Base-by-base conservation (phyloP, 805 yeast genomes). In the Kregervanrija fluxuum region DNA sequence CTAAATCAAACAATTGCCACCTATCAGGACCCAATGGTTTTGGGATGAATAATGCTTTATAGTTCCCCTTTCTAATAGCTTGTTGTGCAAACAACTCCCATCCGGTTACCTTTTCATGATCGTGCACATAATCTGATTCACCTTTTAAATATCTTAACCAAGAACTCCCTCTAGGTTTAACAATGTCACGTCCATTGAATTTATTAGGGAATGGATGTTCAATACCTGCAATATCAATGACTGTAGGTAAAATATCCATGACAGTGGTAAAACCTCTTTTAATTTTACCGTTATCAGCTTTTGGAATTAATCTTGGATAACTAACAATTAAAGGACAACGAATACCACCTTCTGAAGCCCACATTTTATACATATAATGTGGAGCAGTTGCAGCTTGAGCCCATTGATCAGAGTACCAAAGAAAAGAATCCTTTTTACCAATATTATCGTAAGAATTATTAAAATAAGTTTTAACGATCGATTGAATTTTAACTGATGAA, bases 321-420 rank as follows among this genome's bases (percentile, higher is more conserved):
- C 66, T 67, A 5, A 77, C 52, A 41, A 79, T 69, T 46, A 75
- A 60, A 0, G 82, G 83, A 54, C 79, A 75, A 15, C 79, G 68
- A 17, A 77, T 73, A 9, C 82, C 84, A 31, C 82, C 83, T 55
- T 79, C 82, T 4, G 75, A 65, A 3, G 79, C 71, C 74, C 78
- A 78, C 67, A 70, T 69, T 54, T 77, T 78, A 56, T 68, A 75
- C 72, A 73, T 72, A 45, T 68, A 66, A 12, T 70, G 60, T 1
- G 81, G 82, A 2, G 80, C 77, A 14, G 81, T 76, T 2, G 80
- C 77, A 9, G 82, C 82, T 50, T 76, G 80, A 0, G 82, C 81
- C 81, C 81, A 76, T 54, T 74, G 70, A 45, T 75, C 79, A 1
- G 74, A 71, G 49, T 76, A 76, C 69, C 71, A 73, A 8, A 67